phyloP scores from a whole-genome alignment of 2,329 filamentous ascomycete genomes.

The Phialophora macrospora region DNA sequence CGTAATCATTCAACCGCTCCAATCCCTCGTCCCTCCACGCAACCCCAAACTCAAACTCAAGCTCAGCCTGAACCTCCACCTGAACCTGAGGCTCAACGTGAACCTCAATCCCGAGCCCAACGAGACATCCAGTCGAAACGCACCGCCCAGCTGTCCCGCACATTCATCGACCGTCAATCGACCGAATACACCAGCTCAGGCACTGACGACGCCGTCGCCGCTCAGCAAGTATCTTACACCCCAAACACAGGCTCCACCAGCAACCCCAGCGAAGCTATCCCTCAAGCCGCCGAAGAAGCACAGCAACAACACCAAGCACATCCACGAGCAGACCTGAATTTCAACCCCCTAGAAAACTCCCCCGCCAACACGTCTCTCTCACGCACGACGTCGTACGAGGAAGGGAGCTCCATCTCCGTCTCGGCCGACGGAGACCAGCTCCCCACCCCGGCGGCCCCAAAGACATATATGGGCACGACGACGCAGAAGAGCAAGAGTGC shows the following conservation, averaged over 20 bases:
- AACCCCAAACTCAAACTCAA: neutral
- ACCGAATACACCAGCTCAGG: constrained; percentile 26
- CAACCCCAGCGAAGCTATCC: constrained; percentile 11
- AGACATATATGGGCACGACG: constrained; percentile 7
- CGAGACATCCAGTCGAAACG: constrained; percentile 15
- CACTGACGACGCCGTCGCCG: constrained; percentile 31
- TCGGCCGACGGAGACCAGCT: constrained; percentile 10
- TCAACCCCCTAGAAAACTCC: constrained; percentile 26
- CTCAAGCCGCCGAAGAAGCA: constrained; percentile 7
- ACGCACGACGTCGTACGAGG: neutral
- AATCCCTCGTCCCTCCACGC: neutral
- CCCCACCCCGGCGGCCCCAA: neutral
- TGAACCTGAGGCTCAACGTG: neutral
- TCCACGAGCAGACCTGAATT: neutral
- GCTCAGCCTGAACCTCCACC: neutral
- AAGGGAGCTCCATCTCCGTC: constrained; percentile 15
- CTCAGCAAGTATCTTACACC: constrained; percentile 17
- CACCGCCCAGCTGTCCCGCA: constrained; percentile 22
- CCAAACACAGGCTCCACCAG: constrained; percentile 7
- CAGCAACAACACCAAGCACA: neutral
- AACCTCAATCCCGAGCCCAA: constrained; percentile 11
- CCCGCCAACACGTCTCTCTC: constrained; percentile 20
- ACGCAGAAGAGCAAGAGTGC: constrained; percentile 7
- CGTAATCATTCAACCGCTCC: neutral
- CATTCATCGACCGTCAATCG: constrained; percentile 29